Evolutionary conservation across 208 protist species (phyloP), one percentile per base, ranked within the genome.

Genomic region (Trypanosoma rangeli): DNA sequence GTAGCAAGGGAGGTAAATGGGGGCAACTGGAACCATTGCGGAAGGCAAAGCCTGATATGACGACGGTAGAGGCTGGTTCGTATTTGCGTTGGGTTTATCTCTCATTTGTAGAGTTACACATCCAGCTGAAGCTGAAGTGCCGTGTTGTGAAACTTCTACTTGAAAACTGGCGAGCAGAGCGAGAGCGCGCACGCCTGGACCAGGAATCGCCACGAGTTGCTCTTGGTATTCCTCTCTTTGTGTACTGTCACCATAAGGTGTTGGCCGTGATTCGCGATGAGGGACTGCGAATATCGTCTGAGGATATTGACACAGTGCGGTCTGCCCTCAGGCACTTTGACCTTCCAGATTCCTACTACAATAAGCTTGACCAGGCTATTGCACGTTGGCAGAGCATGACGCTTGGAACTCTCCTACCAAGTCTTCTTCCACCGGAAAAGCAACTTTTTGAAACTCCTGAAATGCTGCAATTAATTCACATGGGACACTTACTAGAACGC

Each of bases 401-500:
- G 24, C 62, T 87, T 20, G 62, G 59, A 22, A 66, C 63, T 16
- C 67, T 94, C 31, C 70, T 80, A 22, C 68, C 80, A 22, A 84
- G 46, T 49, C 62, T 87, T 54, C 70, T 80, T 48, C 89, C 86
- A 53, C 80, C 73, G 22, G 68, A 80, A 56, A 73, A 73, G 39
- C 68, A 86, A 55, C 79, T 76, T 42, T 60, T 68, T 44, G 73
- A 93, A 59, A 91, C 81, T 33, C 86, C 87, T 22, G 86, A 93
- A 68, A 83, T 83, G 68, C 73, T 94, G 53, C 94, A 97, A 84
- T 74, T 97, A 44, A 79, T 86, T 68, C 68, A 90, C 76, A 97
- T 97, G 94, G 92, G 94, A 13, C 90, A 97, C 68, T 79, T 95
- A 9, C 78, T 97, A 53, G 88, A 94, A 66, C 83, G 94, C 16